phyloP scores from a whole-genome alignment of 352 stramenopile species.

The Globisporangium abappressorium region DNA sequence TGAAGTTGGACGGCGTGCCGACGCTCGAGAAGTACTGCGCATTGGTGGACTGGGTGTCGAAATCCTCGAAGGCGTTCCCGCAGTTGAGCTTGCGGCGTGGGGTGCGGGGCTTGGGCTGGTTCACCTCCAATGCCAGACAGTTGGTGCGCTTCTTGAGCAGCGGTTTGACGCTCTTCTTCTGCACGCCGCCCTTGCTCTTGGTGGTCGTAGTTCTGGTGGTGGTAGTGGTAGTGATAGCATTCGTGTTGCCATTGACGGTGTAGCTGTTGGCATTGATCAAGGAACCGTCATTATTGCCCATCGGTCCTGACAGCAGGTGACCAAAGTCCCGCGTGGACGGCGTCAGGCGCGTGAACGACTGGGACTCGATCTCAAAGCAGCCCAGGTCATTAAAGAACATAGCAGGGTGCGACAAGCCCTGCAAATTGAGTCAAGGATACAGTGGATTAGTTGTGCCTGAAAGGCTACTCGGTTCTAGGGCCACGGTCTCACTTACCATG shows the following conservation, averaged over 20 bases:
- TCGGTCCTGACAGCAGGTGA: slow-evolving; percentile 1
- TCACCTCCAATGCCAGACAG: slow-evolving; percentile 50
- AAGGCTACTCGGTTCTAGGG: not conserved
- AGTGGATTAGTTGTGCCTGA: not conserved
- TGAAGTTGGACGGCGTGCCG: slow-evolving; percentile 70
- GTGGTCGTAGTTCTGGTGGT: not conserved
- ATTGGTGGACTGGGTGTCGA: slow-evolving; percentile 18
- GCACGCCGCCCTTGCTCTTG: slow-evolving; percentile 3
- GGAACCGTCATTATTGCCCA: not conserved
- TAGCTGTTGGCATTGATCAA: slow-evolving; percentile 9
- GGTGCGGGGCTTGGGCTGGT: slow-evolving; percentile 60
- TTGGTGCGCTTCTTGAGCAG: slow-evolving; percentile 64
- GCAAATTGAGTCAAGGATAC: not conserved
- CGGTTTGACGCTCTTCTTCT: slow-evolving; percentile 43
- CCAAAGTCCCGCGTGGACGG: slow-evolving; percentile 18
- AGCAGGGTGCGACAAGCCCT: slow-evolving; percentile 33
- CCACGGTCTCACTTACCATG: slow-evolving; percentile 5
- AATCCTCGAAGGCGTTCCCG: slow-evolving; percentile 60
- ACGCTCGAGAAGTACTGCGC: slow-evolving; percentile 46
- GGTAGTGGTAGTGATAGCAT: not conserved
- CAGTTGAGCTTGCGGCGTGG: slow-evolving; percentile 64
- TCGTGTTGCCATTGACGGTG: not conserved
- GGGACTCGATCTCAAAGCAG: slow-evolving; percentile 72
- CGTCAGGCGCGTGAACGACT: slow-evolving; percentile 53
- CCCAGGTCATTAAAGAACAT: slow-evolving; percentile 60